Conservation (phyloP, 306 rosid genomes). For the Medicago arabica region DNA sequence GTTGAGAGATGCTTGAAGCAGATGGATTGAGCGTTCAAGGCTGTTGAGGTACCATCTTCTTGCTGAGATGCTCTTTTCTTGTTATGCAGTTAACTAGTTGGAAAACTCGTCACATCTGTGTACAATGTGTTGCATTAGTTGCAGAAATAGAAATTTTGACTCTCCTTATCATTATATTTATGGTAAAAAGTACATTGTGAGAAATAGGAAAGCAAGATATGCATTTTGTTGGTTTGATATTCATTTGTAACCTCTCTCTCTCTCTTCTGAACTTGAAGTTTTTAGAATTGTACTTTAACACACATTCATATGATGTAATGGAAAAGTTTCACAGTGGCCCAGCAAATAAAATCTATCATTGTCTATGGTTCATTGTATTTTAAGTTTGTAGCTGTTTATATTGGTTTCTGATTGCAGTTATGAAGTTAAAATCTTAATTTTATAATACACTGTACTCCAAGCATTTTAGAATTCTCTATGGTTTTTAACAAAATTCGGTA, state of each 20-base stretch:
- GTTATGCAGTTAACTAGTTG: no score
- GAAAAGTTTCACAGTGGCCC: slow-evolving; percentile 15
- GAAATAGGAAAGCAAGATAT: slow-evolving; percentile 17
- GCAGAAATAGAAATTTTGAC: slow-evolving; percentile 43
- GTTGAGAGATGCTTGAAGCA: slow-evolving; percentile 86
- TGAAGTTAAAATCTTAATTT: not conserved
- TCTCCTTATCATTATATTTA: slow-evolving; percentile 20
- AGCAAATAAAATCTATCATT: not conserved
- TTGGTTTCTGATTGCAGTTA: slow-evolving; percentile 14
- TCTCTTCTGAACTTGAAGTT: slow-evolving; percentile 17
- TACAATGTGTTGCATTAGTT: slow-evolving; percentile 30
- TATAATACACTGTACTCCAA: not conserved
- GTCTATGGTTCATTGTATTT: slow-evolving; percentile 14
- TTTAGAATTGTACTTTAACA: slow-evolving; percentile 30
- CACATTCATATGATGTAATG: not conserved
- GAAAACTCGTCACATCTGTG: not conserved
- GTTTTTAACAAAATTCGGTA: no score
- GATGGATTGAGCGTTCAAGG: slow-evolving; percentile 89
- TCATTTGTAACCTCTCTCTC: not conserved
- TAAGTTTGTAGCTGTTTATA: not conserved
- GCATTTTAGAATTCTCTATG: slow-evolving; percentile 4
- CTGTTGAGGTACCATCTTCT: slow-evolving; percentile 58
- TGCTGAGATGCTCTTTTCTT: slow-evolving; percentile 6
- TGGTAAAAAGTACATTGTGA: no score
- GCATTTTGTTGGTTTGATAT: slow-evolving; percentile 5